phyloP scores from a whole-genome alignment of 805 yeast genomes.

The Myxozyma sirexii region DNA sequence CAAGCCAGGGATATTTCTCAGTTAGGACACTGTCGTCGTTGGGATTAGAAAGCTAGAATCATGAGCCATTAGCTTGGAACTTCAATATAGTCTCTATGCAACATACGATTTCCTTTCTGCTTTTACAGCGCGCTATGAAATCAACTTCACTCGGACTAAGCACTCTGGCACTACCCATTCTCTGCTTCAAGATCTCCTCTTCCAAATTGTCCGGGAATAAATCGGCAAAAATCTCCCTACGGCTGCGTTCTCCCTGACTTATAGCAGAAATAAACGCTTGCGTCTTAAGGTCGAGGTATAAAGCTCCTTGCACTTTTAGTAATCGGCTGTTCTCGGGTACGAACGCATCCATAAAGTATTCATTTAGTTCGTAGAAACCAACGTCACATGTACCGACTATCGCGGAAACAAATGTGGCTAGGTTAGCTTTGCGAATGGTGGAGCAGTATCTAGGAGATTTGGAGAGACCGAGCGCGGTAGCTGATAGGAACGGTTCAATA shows the following conservation, averaged over 20 bases:
- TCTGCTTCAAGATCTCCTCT: conserved; percentile 44
- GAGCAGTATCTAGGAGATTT: conserved; percentile 47
- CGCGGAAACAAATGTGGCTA: conserved; percentile 87
- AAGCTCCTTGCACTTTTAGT: conserved; percentile 71
- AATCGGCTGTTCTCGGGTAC: conserved; percentile 72
- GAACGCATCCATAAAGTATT: conserved; percentile 81
- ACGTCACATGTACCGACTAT: conserved; percentile 80
- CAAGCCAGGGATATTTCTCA: conserved; percentile 82
- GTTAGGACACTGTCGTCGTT: conserved; percentile 56
- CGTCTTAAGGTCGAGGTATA: conserved; percentile 86
- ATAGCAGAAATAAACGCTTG: conserved; percentile 92
- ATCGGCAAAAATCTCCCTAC: conserved; percentile 69
- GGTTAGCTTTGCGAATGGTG: conserved; percentile 78
- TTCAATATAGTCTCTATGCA: not conserved
- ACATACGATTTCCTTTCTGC: conserved; percentile 57
- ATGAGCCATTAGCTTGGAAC: not conserved
- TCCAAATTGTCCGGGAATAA: conserved; percentile 72
- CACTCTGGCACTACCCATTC: conserved; percentile 37
- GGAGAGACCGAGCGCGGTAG: conserved; percentile 53
- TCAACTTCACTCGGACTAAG: conserved; percentile 79
- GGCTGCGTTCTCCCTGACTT: conserved; percentile 59
- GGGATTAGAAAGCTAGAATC: conserved; percentile 47
- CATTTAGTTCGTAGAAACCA: conserved; percentile 85
- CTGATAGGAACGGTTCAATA: conserved; percentile 71
- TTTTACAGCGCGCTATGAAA: conserved; percentile 71